Evolutionary conservation across 805 yeast genomes (phyloP).

Genomic region (Kluyveromyces wickerhamii): DNA sequence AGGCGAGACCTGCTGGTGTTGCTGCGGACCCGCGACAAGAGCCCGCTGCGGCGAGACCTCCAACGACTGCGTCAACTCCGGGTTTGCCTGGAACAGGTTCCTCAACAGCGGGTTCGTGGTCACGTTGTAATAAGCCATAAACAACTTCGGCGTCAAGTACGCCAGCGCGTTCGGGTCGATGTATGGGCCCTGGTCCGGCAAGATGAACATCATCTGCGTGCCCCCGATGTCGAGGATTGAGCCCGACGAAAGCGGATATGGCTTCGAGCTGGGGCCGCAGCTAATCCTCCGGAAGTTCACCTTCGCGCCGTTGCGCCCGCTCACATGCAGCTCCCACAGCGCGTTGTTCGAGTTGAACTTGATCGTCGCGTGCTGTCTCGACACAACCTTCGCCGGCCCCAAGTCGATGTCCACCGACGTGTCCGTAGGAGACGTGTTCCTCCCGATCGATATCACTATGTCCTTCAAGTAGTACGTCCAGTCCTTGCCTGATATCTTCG

Average conservation of each 20-base stretch:
- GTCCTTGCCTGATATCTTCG: slow-evolving; percentile 83
- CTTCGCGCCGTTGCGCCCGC: slow-evolving; percentile 91
- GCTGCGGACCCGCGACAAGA: not conserved
- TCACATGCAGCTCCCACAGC: slow-evolving; percentile 76
- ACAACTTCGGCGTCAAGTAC: slow-evolving; percentile 27
- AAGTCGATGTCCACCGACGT: slow-evolving; percentile 58
- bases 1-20: slow-evolving; percentile 4
- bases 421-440: slow-evolving; percentile 49
- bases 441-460: slow-evolving; percentile 71
- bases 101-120: slow-evolving; percentile 13
- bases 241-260: slow-evolving; percentile 70
- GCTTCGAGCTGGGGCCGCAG: slow-evolving; percentile 37
- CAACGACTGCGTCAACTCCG: slow-evolving; percentile 1
- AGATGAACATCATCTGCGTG: slow-evolving; percentile 96
- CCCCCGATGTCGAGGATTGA: slow-evolving; percentile 92
- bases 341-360: slow-evolving; percentile 66
- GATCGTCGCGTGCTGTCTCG: slow-evolving; percentile 82
- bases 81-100: slow-evolving; percentile 3
- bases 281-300: slow-evolving; percentile 55
- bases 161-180: slow-evolving; percentile 38
- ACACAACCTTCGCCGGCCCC: slow-evolving; percentile 96
- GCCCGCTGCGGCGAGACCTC: slow-evolving; percentile 6
- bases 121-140: slow-evolving; percentile 17
- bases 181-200: slow-evolving; percentile 81
- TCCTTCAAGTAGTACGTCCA: slow-evolving; percentile 94